Percentiles rank a stretch among this genome's conserved stretches.
Evolutionary conservation across 208 protist species (phyloP).

Genomic region (Acanthamoeba castellanii): DNA sequence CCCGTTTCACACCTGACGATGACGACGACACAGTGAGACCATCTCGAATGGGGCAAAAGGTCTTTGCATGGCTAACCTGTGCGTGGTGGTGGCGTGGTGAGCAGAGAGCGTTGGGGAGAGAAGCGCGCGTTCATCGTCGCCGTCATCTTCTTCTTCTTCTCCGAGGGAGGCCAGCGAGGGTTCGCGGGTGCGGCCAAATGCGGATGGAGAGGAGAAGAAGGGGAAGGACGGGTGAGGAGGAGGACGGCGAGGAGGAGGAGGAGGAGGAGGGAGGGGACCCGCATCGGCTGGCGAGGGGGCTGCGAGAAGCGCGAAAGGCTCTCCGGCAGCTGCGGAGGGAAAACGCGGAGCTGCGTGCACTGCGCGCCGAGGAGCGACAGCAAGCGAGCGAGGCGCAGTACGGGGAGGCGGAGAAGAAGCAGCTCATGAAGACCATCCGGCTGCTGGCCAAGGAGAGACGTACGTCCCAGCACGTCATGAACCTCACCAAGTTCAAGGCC

Average conservation of each 20-base stretch:
- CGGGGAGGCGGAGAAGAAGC: background rate
- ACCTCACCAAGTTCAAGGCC: slow-evolving; percentile 30
- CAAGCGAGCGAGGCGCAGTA: background rate
- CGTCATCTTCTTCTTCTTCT: too few relatives aligned
- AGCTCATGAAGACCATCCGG: slow-evolving; percentile 29
- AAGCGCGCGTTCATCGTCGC: too few relatives aligned
- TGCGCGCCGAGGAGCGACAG: background rate
- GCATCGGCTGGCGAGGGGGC: background rate
- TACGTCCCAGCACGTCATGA: background rate
- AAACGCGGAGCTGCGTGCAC: background rate
- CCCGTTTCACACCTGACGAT: too few relatives aligned
- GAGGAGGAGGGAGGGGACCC: background rate
- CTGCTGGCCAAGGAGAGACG: background rate
- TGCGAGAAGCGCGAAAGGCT: background rate
- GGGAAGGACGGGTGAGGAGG: background rate
- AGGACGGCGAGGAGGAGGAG: too few relatives aligned
- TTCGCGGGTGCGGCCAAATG: too few relatives aligned
- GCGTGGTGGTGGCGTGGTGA: too few relatives aligned
- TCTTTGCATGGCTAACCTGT: too few relatives aligned
- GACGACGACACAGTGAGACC: too few relatives aligned
- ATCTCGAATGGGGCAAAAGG: too few relatives aligned
- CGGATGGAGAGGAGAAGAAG: background rate
- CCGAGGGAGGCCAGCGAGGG: background rate
- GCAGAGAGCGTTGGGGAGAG: too few relatives aligned
- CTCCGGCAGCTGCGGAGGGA: background rate